These are phyloP conservation scores for Teunomyces tritomae DNA, from an alignment of 805 yeast species.

Conservation along the genomic window DNA sequence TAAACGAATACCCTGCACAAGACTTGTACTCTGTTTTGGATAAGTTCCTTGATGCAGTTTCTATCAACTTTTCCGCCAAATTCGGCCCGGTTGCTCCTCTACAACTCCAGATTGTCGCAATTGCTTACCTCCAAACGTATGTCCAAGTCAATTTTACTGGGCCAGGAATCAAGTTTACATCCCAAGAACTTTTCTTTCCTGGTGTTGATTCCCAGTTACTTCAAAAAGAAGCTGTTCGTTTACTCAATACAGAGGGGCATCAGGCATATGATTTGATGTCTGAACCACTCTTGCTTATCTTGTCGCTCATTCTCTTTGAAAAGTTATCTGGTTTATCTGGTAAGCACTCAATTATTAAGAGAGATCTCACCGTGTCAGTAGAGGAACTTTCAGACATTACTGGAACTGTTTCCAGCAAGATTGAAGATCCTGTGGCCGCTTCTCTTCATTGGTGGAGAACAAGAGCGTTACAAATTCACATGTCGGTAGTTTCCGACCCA, in stretches of 20 bases:
- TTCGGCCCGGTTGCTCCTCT: constrained; percentile 12
- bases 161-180: constrained; percentile 51
- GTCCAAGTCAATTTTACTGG: constrained; percentile 82
- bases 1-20: constrained; percentile 20
- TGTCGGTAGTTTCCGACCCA: constrained; percentile 62
- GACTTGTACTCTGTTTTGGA: constrained; percentile 18
- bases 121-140: constrained; percentile 64
- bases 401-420: constrained; percentile 5
- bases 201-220: constrained; percentile 14
- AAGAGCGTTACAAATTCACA: constrained; percentile 62
- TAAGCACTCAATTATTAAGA: constrained; percentile 41
- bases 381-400: constrained; percentile 22
- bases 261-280: constrained; percentile 55
- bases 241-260: constrained; percentile 63
- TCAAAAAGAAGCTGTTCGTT: constrained; percentile 32
- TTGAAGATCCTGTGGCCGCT: constrained; percentile 37
- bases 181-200: constrained; percentile 31
- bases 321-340: constrained; percentile 39
- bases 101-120: constrained; percentile 44
- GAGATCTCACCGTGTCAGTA: constrained; percentile 17
- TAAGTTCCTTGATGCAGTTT: constrained; percentile 13
- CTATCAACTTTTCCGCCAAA: constrained; percentile 8
- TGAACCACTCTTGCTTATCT: constrained; percentile 34
- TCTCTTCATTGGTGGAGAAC: constrained; percentile 74
- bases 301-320: constrained; percentile 33